These are phyloP conservation scores for Pleoardoris graminearum DNA, from an alignment of 2,329 filamentous ascomycete genomes.

Conservation along the genomic window DNA sequence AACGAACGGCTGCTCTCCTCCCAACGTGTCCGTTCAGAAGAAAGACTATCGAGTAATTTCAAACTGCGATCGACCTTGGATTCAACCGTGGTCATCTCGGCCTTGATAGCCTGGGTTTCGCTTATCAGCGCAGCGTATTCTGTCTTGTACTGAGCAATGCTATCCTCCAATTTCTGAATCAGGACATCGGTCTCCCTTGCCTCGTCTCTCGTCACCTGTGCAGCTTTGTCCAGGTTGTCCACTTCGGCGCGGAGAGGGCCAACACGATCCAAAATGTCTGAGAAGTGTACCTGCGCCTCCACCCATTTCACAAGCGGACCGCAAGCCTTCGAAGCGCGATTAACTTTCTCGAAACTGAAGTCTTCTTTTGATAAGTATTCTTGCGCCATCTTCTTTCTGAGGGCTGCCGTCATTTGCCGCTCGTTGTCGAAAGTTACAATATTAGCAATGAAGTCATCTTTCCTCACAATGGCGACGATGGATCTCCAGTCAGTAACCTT, in stretches of 20 bases:
- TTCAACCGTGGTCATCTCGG: slow-evolving; percentile 93
- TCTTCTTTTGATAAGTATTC: slow-evolving; percentile 92
- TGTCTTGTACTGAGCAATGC: slow-evolving; percentile 92
- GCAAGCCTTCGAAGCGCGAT: slow-evolving; percentile 94
- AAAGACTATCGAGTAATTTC: slow-evolving; percentile 88
- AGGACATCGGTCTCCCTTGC: slow-evolving; percentile 89
- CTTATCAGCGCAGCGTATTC: slow-evolving; percentile 96
- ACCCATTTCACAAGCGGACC: slow-evolving; percentile 98
- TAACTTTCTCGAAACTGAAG: slow-evolving; percentile 95
- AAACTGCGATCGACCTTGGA: slow-evolving; percentile 98
- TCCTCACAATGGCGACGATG: slow-evolving; percentile 83
- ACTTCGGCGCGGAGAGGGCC: slow-evolving; percentile 93
- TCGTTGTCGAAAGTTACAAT: slow-evolving; percentile 98
- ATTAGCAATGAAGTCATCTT: slow-evolving; percentile 95
- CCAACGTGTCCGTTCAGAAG: slow-evolving; percentile 91
- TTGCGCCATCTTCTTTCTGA: slow-evolving; percentile 86
- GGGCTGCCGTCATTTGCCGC: slow-evolving; percentile 82
- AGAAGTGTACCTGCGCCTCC: slow-evolving; percentile 93
- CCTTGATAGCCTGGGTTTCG: slow-evolving; percentile 95
- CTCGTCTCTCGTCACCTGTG: slow-evolving; percentile 88
- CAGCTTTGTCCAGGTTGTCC: slow-evolving; percentile 79
- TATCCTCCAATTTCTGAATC: slow-evolving; percentile 80
- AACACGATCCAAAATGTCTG: slow-evolving; percentile 93
- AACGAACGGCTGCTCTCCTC: slow-evolving; percentile 98
- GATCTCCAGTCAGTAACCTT: slow-evolving; percentile 89